Percentiles rank a stretch among this genome's conserved stretches.
These are phyloP conservation scores for Aquilaria malaccensis DNA, from an alignment of 345 rosid genomes.

Conservation along the genomic window DNA sequence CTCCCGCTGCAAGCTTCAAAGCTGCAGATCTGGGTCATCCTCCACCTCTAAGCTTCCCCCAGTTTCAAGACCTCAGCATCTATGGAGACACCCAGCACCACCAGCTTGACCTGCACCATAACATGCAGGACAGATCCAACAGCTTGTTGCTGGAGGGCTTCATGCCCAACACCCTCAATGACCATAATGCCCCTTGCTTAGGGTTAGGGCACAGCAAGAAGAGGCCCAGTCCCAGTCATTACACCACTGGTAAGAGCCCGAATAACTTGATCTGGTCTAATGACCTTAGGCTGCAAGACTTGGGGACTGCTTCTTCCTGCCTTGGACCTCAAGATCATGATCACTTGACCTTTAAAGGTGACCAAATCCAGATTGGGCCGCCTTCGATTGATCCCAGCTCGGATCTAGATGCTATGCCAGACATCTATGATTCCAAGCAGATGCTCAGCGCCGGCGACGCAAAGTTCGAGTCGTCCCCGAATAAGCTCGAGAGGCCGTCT, in stretches of 20 bases:
- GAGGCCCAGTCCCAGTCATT: slow-evolving; percentile 40
- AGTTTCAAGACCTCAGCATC: slow-evolving; percentile 90
- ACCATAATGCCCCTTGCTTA: slow-evolving; percentile 32
- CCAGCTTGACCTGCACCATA: slow-evolving; percentile 37
- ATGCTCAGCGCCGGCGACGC: slow-evolving; percentile 37
- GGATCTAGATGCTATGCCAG: slow-evolving; percentile 60
- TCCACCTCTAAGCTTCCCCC: slow-evolving; percentile 61
- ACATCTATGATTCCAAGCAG: slow-evolving; percentile 68
- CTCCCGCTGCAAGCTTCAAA: slow-evolving; percentile 45
- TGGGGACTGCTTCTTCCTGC: slow-evolving; percentile 25
- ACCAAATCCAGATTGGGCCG: slow-evolving; percentile 44
- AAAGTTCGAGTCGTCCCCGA: slow-evolving; percentile 31
- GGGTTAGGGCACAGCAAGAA: slow-evolving; percentile 38
- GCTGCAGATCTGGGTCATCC: slow-evolving; percentile 44
- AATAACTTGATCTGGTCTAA: slow-evolving; percentile 75
- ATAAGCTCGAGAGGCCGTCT: slow-evolving; percentile 58
- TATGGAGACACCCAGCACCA: slow-evolving; percentile 40
- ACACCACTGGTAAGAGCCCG: slow-evolving; percentile 43
- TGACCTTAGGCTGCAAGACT: slow-evolving; percentile 54
- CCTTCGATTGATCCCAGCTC: slow-evolving; percentile 37
- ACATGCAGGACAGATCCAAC: slow-evolving; percentile 50
- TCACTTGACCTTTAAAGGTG: slow-evolving; percentile 20
- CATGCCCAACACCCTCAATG: slow-evolving; percentile 25
- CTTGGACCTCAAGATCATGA: slow-evolving; percentile 33
- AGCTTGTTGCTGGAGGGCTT: slow-evolving; percentile 44